Evolutionary conservation across 441 rosid genomes (phyloP).

Genomic region (Cnidoscolus chayamansa): DNA sequence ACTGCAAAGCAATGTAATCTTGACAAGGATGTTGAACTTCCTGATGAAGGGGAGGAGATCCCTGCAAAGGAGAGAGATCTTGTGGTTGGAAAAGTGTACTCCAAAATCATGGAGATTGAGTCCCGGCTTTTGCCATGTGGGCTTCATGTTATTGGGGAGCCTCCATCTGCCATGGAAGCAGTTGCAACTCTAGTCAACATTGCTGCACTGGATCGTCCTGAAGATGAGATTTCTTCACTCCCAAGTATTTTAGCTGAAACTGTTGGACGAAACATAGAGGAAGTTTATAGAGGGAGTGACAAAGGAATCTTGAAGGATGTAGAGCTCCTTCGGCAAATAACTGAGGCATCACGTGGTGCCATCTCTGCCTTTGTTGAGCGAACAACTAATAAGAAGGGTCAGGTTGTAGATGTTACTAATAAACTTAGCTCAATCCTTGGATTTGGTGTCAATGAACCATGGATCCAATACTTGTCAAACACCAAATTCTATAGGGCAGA

Average conservation of each 20-base stretch:
- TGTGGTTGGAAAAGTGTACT: conserved; percentile 91
- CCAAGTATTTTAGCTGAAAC: conserved; percentile 83
- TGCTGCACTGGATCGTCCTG: conserved; percentile 90
- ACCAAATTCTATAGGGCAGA: conserved; percentile 91
- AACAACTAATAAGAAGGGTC: conserved; percentile 85
- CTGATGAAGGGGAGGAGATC: conserved; percentile 73
- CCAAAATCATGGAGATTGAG: conserved; percentile 99
- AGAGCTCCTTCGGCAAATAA: conserved; percentile 93
- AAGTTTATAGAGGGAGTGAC: conserved; percentile 78
- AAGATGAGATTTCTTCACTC: conserved; percentile 67
- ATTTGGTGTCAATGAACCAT: conserved; percentile 94
- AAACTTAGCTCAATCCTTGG: conserved; percentile 81
- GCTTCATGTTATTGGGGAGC: conserved; percentile 96
- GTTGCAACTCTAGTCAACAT: conserved; percentile 98
- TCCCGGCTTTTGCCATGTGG: conserved; percentile 96
- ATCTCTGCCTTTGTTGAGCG: conserved; percentile 67
- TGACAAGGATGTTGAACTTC: conserved; percentile 91
- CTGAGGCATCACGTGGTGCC: conserved; percentile 92
- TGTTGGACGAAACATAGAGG: conserved; percentile 83
- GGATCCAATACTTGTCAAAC: conserved; percentile 82
- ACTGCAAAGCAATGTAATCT: conserved; percentile 97
- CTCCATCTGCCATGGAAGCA: conserved; percentile 97
- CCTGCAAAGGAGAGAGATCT: conserved; percentile 72
- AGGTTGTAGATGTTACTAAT: conserved; percentile 73
- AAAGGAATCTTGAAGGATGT: conserved; percentile 90